Evolutionary conservation across 768 basidiomycete genomes (phyloP).

Genomic region (Suillus subaureus): DNA sequence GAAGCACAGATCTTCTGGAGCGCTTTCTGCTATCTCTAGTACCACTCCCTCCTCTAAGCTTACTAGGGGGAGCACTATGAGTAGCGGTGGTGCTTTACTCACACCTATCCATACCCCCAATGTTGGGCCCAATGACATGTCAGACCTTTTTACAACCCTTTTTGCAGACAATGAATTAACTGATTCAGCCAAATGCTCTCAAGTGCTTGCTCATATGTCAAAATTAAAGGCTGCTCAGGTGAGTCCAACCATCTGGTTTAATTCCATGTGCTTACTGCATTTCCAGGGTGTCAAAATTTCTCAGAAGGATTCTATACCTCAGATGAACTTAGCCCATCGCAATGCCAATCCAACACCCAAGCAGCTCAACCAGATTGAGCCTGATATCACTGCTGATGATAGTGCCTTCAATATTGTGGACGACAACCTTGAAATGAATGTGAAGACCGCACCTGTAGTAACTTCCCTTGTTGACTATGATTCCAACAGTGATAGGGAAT

Average conservation of each 20-base stretch:
- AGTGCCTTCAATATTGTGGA: neutral
- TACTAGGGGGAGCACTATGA: neutral
- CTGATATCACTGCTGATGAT: neutral
- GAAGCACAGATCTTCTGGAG: neutral
- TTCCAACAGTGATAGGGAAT: neutral
- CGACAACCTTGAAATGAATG: no score
- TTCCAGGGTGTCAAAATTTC: no score
- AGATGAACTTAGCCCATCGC: neutral
- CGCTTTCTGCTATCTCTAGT: neutral
- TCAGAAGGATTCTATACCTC: no score
- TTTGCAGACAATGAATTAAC: neutral
- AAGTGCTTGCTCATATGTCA: neutral
- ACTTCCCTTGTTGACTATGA: neutral
- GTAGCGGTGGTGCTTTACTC: no score
- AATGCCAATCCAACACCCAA: neutral
- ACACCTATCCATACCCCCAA: no score
- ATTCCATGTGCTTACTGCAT: neutral
- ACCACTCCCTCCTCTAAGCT: neutral
- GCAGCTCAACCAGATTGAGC: neutral
- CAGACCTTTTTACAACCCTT: no score
- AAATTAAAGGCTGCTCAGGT: neutral
- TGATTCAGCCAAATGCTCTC: neutral
- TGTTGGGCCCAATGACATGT: no score
- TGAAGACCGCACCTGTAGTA: neutral
- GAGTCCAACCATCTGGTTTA: neutral